Conservation (phyloP, 179 eudicot genomes). For the Beta macrorhiza region DNA sequence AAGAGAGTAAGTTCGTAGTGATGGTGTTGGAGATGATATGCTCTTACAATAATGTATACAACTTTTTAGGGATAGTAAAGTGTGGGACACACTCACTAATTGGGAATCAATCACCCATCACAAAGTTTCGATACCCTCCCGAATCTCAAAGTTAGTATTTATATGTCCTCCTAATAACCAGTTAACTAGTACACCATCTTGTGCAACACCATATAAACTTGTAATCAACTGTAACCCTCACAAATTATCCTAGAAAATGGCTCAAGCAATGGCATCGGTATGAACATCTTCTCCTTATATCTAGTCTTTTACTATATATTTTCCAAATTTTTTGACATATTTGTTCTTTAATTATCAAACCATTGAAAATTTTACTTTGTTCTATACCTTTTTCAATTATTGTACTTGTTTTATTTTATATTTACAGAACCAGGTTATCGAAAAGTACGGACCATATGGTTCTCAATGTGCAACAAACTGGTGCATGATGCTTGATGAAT, state of each 20-base stretch:
- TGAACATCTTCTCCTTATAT: neutral
- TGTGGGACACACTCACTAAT: too few relatives aligned
- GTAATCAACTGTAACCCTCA: neutral
- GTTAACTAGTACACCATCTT: neutral
- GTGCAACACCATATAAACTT: neutral
- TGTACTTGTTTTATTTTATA: neutral
- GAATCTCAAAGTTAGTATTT: neutral
- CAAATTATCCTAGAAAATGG: neutral
- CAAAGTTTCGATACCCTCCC: too few relatives aligned
- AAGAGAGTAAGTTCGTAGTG: too few relatives aligned
- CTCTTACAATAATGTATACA: too few relatives aligned
- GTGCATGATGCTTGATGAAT: conserved; percentile 8
- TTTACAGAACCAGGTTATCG: neutral
- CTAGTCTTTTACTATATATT: neutral
- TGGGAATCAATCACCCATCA: too few relatives aligned
- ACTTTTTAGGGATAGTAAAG: too few relatives aligned
- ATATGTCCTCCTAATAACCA: neutral
- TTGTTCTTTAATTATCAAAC: neutral
- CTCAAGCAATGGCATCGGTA: neutral
- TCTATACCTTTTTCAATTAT: neutral
- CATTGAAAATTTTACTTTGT: neutral
- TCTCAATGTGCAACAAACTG: conserved; percentile 14
- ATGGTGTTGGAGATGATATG: too few relatives aligned
- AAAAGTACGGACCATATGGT: conserved; percentile 19
- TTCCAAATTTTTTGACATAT: neutral